phyloP scores from a whole-genome alignment of 768 basidiomycete species.

The Tulasnella sp. region DNA sequence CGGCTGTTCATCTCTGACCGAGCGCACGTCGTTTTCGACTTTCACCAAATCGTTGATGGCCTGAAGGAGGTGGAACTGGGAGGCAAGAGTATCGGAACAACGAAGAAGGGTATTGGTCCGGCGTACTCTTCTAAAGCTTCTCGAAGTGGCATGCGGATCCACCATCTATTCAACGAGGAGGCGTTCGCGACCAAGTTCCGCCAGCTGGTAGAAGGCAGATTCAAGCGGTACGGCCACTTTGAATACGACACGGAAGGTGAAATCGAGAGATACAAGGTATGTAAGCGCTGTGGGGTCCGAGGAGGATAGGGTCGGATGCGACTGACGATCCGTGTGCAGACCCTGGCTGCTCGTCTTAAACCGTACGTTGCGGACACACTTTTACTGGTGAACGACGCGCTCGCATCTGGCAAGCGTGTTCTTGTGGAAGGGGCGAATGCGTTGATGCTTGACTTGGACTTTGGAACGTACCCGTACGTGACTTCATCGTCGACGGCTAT shows the following conservation, averaged over 20 bases:
- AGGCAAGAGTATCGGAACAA: slow-evolving; percentile 93
- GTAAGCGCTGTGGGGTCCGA: slow-evolving; percentile 31
- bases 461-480: slow-evolving; percentile 97
- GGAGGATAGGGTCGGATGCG: background rate
- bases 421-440: slow-evolving; percentile 98
- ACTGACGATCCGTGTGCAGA: slow-evolving; percentile 49
- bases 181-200: slow-evolving; percentile 91
- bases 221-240: slow-evolving; percentile 97
- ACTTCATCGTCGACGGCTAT: slow-evolving; percentile 93
- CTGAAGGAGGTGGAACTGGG: slow-evolving; percentile 98
- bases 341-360: slow-evolving; percentile 76
- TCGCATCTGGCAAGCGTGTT: slow-evolving; percentile 64
- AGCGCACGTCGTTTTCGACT: slow-evolving; percentile 96
- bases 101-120: slow-evolving; percentile 97
- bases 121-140: slow-evolving; percentile 98
- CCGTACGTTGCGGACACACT: slow-evolving; percentile 93
- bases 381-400: slow-evolving; percentile 78
- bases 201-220: slow-evolving; percentile 92
- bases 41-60: slow-evolving; percentile 99
- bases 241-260: slow-evolving; percentile 99
- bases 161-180: slow-evolving; percentile 89
- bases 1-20: slow-evolving; percentile 94
- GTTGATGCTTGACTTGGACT: slow-evolving; percentile 97
- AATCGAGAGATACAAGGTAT: slow-evolving; percentile 87
- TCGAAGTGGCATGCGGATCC: slow-evolving; percentile 91